These are phyloP conservation scores for Podospora bellae-mahoneyi DNA, from an alignment of 495 filamentous ascomycete species.

Conservation along the genomic window DNA sequence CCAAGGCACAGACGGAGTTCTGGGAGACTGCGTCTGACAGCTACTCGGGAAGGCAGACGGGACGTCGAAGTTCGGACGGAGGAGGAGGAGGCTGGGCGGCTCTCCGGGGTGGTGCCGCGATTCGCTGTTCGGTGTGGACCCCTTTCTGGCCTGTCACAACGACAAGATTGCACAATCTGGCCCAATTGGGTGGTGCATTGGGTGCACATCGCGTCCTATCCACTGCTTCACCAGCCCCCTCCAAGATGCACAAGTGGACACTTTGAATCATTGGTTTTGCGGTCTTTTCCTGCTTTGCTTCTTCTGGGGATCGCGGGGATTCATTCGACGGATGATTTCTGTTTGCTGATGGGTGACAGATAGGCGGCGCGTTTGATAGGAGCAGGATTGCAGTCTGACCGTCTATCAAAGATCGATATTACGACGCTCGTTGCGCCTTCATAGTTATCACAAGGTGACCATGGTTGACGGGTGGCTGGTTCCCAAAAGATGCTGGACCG, in stretches of 20 bases:
- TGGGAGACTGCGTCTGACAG: neutral
- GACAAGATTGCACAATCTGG: conserved; percentile 26
- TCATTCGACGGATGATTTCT: neutral
- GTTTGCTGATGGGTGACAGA: conserved; percentile 1
- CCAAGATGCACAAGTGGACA: neutral
- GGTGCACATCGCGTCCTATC: conserved; percentile 12
- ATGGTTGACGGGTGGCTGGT: neutral
- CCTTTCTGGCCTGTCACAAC: conserved; percentile 28
- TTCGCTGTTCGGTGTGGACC: conserved; percentile 29
- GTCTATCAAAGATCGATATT: neutral
- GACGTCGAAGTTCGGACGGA: conserved; percentile 15
- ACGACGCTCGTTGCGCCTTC: neutral
- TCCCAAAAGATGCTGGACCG: neutral
- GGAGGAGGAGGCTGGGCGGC: conserved; percentile 25
- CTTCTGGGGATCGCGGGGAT: neutral
- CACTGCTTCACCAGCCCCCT: conserved; percentile 2
- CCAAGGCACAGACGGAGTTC: conserved; percentile 5
- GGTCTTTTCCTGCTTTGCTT: neutral
- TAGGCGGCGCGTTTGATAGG: neutral
- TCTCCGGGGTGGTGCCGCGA: conserved; percentile 27
- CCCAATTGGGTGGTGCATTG: conserved; percentile 29
- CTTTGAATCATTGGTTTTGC: neutral
- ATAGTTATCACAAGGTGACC: too few species aligned
- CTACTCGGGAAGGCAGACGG: neutral
- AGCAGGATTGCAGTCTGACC: neutral